phyloP scores from a whole-genome alignment of 495 filamentous ascomycete species.

The Aspergillus saccharolyticus region DNA sequence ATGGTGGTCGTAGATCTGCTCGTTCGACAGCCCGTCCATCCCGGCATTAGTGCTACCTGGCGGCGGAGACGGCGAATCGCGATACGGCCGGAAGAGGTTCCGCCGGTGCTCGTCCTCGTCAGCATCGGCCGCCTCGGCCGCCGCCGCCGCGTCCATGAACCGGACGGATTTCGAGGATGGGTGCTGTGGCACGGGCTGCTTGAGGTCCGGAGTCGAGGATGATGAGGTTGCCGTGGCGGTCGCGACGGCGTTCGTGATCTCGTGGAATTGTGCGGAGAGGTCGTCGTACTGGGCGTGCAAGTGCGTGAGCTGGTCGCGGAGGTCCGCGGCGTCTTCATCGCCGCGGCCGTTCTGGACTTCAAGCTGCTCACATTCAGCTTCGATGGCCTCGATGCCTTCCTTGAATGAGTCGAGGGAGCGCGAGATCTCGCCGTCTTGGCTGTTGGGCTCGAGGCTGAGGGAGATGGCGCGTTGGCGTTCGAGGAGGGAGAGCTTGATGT shows the following conservation, averaged over 20 bases:
- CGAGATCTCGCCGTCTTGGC: slow-evolving; percentile 85
- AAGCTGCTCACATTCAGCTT: slow-evolving; percentile 59
- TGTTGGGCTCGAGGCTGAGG: slow-evolving; percentile 75
- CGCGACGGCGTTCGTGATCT: slow-evolving; percentile 16
- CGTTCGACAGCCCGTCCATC: slow-evolving; percentile 53
- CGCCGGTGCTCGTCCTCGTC: slow-evolving; percentile 50
- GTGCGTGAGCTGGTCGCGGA: slow-evolving; percentile 66
- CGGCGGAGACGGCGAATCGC: slow-evolving; percentile 52
- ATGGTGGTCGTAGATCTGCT: slow-evolving; percentile 86
- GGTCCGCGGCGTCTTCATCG: slow-evolving; percentile 53
- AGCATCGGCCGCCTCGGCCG: slow-evolving; percentile 44
- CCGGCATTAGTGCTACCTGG: slow-evolving; percentile 58
- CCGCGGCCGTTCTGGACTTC: slow-evolving; percentile 42
- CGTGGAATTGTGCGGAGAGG: slow-evolving; percentile 57
- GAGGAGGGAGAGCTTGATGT: slow-evolving; percentile 55
- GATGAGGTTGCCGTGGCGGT: slow-evolving; percentile 61
- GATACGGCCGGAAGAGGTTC: slow-evolving; percentile 61
- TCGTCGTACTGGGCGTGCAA: slow-evolving; percentile 53
- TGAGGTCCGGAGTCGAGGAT: slow-evolving; percentile 41
- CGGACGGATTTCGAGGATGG: slow-evolving; percentile 74
- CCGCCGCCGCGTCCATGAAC: slow-evolving; percentile 67
- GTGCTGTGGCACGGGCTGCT: slow-evolving; percentile 45
- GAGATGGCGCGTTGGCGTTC: slow-evolving; percentile 88
- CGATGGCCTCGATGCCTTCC: slow-evolving; percentile 73
- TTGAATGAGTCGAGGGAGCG: slow-evolving; percentile 80